Percentiles rank a stretch among this genome's conserved stretches.
These are phyloP conservation scores for Pinus taeda DNA, from an alignment of 75 land plant genomes.

Conservation along the genomic window DNA sequence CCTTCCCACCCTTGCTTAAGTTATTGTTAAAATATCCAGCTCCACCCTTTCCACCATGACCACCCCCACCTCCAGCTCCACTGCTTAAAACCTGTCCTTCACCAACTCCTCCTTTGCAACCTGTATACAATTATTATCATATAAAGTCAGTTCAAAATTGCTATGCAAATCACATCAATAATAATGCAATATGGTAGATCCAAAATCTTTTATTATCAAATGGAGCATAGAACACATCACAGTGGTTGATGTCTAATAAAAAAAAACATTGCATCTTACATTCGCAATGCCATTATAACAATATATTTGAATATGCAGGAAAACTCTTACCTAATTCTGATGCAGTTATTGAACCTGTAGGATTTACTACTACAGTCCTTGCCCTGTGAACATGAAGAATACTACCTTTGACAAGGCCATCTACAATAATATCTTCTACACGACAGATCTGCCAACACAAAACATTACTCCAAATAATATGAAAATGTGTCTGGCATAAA, in stretches of 20 bases:
- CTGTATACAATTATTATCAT: constrained; percentile 25
- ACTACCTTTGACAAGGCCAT: constrained; percentile 79
- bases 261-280: no score
- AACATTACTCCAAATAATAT: constrained; percentile 6
- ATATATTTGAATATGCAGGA: not conserved
- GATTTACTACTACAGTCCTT: constrained; percentile 65
- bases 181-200: no score
- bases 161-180: no score
- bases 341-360: constrained; percentile 65
- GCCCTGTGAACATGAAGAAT: constrained; percentile 89
- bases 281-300: no score
- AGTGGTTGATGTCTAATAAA: no score
- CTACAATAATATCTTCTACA: constrained; percentile 83
- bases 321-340: constrained; percentile 68
- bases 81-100: constrained; percentile 43
- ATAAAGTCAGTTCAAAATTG: no score
- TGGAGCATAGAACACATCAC: no score
- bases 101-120: constrained; percentile 84
- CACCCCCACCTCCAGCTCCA: constrained; percentile 93
- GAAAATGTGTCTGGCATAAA: not conserved
- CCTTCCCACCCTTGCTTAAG: constrained; percentile 55
- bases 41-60: constrained; percentile 92
- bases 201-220: no score
- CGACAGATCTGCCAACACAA: constrained; percentile 75
- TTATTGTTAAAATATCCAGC: constrained; percentile 45